Percentiles rank a stretch among this genome's conserved stretches.
Conservation (phyloP, 2,329 filamentous ascomycete genomes). For the Dothiorella sarmentorum region DNA sequence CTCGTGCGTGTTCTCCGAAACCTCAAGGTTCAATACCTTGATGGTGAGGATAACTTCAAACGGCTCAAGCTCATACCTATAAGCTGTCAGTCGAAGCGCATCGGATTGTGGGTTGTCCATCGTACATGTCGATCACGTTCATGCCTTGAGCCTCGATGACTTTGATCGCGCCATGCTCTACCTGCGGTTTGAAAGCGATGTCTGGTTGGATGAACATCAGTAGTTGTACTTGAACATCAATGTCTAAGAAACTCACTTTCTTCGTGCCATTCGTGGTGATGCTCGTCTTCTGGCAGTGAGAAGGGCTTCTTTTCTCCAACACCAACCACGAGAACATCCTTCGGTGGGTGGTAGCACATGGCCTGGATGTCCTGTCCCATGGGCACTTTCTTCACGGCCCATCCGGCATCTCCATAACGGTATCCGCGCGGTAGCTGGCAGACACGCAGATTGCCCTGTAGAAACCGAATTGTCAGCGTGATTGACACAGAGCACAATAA, state of each 20-base stretch:
- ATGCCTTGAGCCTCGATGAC: conserved; percentile 75
- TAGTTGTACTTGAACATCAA: neutral
- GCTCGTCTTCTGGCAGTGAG: conserved; percentile 80
- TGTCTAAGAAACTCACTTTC: conserved; percentile 51
- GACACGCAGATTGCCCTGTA: conserved; percentile 65
- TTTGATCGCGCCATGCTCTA: conserved; percentile 70
- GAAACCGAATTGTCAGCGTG: conserved; percentile 21
- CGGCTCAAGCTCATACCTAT: conserved; percentile 62
- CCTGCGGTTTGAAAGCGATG: conserved; percentile 60
- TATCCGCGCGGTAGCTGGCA: conserved; percentile 66
- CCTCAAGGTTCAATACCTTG: conserved; percentile 78
- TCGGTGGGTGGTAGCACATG: conserved; percentile 72
- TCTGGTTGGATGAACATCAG: conserved; percentile 31
- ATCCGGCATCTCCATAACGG: conserved; percentile 70
- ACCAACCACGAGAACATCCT: conserved; percentile 71
- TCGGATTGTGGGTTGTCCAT: neutral
- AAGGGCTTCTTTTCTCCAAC: conserved; percentile 69
- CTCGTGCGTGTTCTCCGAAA: conserved; percentile 88
- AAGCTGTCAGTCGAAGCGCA: neutral
- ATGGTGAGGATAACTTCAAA: conserved; percentile 78
- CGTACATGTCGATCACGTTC: conserved; percentile 68
- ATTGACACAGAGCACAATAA: neutral
- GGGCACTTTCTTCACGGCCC: conserved; percentile 69
- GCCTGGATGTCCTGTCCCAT: conserved; percentile 68
- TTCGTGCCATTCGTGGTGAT: conserved; percentile 73